A percentile compares a stretch with the other conserved stretches of the same genome.
These are phyloP conservation scores for Botrytis fabae DNA, from an alignment of 2,329 filamentous ascomycete species.

Conservation along the genomic window DNA sequence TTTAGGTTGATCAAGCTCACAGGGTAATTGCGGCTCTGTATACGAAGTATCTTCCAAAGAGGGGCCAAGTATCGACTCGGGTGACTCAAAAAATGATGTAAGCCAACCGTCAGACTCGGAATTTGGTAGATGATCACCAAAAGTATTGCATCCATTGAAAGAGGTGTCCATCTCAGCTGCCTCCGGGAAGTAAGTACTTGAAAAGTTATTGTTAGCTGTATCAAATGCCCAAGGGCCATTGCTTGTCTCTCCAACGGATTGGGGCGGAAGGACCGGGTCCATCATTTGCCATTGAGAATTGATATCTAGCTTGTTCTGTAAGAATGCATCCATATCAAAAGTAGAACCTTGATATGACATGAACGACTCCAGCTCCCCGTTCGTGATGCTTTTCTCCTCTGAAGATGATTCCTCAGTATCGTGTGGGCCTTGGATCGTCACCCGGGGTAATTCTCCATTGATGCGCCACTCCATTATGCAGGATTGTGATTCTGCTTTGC, in stretches of 20 bases:
- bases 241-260: not conserved
- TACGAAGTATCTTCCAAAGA: not conserved
- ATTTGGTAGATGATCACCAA: not conserved
- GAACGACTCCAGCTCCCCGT: not conserved
- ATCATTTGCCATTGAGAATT: slow-evolving; percentile 8
- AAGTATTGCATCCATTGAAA: not conserved
- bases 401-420: not conserved
- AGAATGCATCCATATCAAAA: not conserved
- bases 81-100: slow-evolving; percentile 8
- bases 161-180: not conserved
- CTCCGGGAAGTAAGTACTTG: not conserved
- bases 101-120: slow-evolving; percentile 7
- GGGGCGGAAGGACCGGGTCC: not conserved
- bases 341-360: not conserved
- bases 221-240: slow-evolving; percentile 1
- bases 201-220: not conserved
- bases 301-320: not conserved
- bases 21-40: not conserved
- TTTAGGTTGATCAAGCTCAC: not conserved
- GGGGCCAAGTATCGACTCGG: not conserved
- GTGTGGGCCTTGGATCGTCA: not conserved
- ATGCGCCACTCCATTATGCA: not conserved
- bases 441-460: slow-evolving; percentile 1
- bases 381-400: not conserved
- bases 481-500: not conserved